phyloP scores from a whole-genome alignment of 2,329 filamentous ascomycete species.

The Ophiostoma perfectum region DNA sequence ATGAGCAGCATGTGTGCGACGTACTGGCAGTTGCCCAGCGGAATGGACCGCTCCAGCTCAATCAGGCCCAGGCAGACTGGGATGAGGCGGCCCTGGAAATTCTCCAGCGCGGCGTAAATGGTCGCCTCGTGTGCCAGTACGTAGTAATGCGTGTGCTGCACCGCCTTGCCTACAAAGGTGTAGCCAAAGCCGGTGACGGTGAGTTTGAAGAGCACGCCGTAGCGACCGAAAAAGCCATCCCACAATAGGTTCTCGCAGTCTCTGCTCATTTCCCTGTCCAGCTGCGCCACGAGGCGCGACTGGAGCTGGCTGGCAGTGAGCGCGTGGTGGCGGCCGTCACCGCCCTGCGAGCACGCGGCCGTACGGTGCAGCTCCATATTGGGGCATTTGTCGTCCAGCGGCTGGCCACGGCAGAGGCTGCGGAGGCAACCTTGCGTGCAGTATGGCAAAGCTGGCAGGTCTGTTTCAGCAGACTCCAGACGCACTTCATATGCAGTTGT shows the following conservation, averaged over 20 bases:
- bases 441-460: conserved; percentile 14
- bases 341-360: neutral
- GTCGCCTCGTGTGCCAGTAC: conserved; percentile 8
- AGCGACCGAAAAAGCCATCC: conserved; percentile 10
- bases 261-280: neutral
- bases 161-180: conserved; percentile 17
- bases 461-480: neutral
- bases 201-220: conserved; percentile 17
- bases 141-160: conserved; percentile 1
- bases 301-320: neutral
- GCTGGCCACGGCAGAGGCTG: neutral
- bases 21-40: conserved; percentile 6
- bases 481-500: no score
- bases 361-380: conserved; percentile 14
- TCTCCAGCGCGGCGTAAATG: neutral
- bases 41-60: neutral
- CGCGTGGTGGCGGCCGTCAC: neutral
- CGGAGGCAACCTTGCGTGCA: conserved; percentile 21
- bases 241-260: conserved; percentile 12
- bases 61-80: conserved; percentile 17
- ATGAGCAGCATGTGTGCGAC: conserved; percentile 18
- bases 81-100: conserved; percentile 13
- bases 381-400: conserved; percentile 19
- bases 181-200: conserved; percentile 14
- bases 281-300: neutral